Percentiles rank a stretch among this genome's conserved stretches.
phyloP scores from a whole-genome alignment of 164 flowering plant species.

The Liquidambar formosana region DNA sequence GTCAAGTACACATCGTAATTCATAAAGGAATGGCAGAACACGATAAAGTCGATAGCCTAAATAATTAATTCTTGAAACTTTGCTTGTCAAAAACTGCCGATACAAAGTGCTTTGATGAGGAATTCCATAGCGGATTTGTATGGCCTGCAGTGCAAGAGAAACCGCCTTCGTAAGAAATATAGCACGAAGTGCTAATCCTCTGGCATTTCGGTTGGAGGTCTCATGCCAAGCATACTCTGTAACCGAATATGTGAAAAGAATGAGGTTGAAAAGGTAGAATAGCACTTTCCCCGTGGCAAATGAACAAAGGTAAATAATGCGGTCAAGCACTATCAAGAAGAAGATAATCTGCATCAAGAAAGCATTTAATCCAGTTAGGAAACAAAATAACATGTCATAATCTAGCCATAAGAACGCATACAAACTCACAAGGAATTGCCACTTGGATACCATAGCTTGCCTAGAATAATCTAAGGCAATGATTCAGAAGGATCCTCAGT shows the following conservation, averaged over 20 bases:
- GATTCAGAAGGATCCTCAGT: neutral
- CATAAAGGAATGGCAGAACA: conserved; percentile 94
- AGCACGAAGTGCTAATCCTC: conserved; percentile 84
- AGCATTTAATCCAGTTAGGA: conserved; percentile 3
- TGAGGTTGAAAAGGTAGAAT: conserved; percentile 76
- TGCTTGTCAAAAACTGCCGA: conserved; percentile 88
- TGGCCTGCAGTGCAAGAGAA: conserved; percentile 87
- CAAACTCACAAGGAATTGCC: neutral
- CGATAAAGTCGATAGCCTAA: conserved; percentile 92
- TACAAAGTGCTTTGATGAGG: conserved; percentile 93
- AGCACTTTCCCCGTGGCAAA: conserved; percentile 87
- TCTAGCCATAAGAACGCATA: neutral
- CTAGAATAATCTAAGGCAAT: neutral
- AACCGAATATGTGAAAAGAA: conserved; percentile 79
- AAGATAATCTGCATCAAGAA: conserved; percentile 67
- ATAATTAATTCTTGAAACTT: conserved; percentile 74
- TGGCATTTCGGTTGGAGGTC: conserved; percentile 53
- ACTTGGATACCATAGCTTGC: neutral
- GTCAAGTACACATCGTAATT: conserved; percentile 93
- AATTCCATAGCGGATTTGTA: conserved; percentile 85
- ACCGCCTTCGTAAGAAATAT: conserved; percentile 85
- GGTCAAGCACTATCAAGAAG: conserved; percentile 95
- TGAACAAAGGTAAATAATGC: conserved; percentile 90
- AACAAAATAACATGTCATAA: neutral
- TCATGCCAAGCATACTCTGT: conserved; percentile 91